phyloP scores from a whole-genome alignment of 139 green algal species.

The Chlamydomonas sphaeroides region DNA sequence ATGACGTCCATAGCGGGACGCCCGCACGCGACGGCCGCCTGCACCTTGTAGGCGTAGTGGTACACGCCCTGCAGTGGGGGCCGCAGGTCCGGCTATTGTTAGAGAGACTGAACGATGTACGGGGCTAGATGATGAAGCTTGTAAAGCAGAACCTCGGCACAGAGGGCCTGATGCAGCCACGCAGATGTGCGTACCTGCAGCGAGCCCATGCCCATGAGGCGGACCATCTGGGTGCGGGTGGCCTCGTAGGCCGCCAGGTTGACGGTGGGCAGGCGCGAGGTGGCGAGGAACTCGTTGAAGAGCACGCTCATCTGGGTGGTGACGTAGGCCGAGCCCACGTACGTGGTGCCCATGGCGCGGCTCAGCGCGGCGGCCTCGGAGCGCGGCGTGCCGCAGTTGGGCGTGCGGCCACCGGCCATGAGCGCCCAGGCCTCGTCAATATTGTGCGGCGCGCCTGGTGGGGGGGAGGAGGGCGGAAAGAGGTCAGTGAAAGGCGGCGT shows the following conservation, averaged over 20 bases:
- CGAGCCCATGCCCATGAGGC: neutral
- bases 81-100: too few species aligned
- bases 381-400: neutral
- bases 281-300: conserved; percentile 14
- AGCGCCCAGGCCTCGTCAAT: conserved; percentile 24
- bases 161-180: too few species aligned
- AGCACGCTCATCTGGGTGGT: neutral
- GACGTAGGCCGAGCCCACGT: neutral
- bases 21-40: neutral
- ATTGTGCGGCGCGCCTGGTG: conserved; percentile 25
- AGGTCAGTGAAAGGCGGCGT: too few species aligned
- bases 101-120: too few species aligned
- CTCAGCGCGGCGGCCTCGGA: neutral
- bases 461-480: too few species aligned
- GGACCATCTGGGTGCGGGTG: neutral
- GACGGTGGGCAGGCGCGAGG: neutral
- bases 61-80: too few species aligned
- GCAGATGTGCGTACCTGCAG: too few species aligned
- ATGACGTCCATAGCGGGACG: neutral
- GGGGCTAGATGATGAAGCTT: too few species aligned
- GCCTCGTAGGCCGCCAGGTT: neutral
- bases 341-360: neutral
- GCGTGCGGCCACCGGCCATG: neutral
- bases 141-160: too few species aligned
- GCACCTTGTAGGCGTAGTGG: neutral